Evolutionary conservation across 352 stramenopile genomes (phyloP).

Genomic region (Globisporangium lucens): DNA sequence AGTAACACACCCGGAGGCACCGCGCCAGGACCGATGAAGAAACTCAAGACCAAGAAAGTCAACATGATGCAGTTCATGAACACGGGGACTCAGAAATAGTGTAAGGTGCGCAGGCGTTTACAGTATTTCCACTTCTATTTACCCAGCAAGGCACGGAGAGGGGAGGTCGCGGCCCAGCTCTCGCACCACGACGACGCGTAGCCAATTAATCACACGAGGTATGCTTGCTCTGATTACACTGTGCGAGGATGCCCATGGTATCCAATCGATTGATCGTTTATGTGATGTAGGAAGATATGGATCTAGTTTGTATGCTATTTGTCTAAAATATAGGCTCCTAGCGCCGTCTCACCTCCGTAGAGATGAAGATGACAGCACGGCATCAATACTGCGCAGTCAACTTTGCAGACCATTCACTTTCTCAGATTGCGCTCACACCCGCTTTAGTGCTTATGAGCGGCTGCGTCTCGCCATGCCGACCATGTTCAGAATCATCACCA

Average conservation of each 20-base stretch:
- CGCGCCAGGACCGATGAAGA: constrained; percentile 1
- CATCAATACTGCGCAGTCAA: not conserved
- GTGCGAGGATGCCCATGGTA: no score
- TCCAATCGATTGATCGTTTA: not conserved
- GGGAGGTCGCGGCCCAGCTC: no score
- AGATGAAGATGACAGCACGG: not conserved
- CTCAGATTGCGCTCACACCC: not conserved
- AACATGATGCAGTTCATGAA: constrained; percentile 86
- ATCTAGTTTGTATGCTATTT: not conserved
- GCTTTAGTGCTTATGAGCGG: constrained; percentile 9
- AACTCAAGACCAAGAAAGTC: constrained; percentile 53
- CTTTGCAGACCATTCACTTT: not conserved
- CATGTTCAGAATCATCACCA: not conserved
- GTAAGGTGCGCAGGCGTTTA: not conserved
- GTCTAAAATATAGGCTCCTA: not conserved
- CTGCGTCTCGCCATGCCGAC: constrained; percentile 6
- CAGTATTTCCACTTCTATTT: constrained; percentile 5
- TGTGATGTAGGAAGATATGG: not conserved
- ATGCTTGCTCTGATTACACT: no score
- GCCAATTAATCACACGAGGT: no score
- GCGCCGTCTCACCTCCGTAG: not conserved
- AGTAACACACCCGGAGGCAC: not conserved
- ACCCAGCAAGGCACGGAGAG: not conserved
- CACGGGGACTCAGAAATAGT: constrained; percentile 20
- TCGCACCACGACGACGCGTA: no score